These are phyloP conservation scores for Cyberlindnera xylosilytica DNA, from an alignment of 805 yeast species.

Conservation along the genomic window DNA sequence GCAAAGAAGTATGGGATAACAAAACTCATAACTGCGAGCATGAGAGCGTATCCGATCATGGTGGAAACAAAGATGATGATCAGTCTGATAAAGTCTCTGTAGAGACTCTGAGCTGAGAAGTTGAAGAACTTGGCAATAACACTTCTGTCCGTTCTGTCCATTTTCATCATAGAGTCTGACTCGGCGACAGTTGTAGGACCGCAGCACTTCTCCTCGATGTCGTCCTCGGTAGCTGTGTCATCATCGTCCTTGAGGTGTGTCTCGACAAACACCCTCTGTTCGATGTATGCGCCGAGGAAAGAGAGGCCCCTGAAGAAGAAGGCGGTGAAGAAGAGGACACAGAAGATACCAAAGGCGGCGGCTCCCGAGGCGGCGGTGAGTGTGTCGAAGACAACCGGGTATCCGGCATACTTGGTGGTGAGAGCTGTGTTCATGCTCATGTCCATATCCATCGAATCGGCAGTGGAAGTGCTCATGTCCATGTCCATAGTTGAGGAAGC, in stretches of 20 bases:
- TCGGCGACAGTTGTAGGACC: background rate
- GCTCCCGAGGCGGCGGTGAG: slow-evolving; percentile 53
- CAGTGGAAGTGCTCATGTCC: slow-evolving; percentile 7
- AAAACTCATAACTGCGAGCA: slow-evolving; percentile 78
- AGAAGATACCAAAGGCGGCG: slow-evolving; percentile 71
- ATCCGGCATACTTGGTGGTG: slow-evolving; percentile 45
- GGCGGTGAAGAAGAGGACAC: slow-evolving; percentile 54
- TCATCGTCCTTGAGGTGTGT: slow-evolving; percentile 7
- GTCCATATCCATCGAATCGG: slow-evolving; percentile 11
- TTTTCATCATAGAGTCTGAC: background rate
- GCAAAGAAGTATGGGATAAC: slow-evolving; percentile 70
- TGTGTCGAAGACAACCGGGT: slow-evolving; percentile 61
- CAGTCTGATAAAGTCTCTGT: slow-evolving; percentile 55
- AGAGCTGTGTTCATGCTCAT: slow-evolving; percentile 55
- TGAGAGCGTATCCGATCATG: slow-evolving; percentile 64
- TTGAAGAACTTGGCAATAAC: slow-evolving; percentile 32
- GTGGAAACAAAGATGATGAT: slow-evolving; percentile 57
- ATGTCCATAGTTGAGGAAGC: slow-evolving; percentile 8
- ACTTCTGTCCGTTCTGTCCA: slow-evolving; percentile 17
- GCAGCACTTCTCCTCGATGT: slow-evolving; percentile 12
- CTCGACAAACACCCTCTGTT: slow-evolving; percentile 49
- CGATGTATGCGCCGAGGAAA: slow-evolving; percentile 60
- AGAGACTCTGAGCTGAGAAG: slow-evolving; percentile 33
- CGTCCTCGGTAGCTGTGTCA: slow-evolving; percentile 7
- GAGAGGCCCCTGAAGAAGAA: slow-evolving; percentile 58